These are phyloP conservation scores for Calonectria ilicicola DNA, from an alignment of 2,329 filamentous ascomycete genomes.

Conservation along the genomic window DNA sequence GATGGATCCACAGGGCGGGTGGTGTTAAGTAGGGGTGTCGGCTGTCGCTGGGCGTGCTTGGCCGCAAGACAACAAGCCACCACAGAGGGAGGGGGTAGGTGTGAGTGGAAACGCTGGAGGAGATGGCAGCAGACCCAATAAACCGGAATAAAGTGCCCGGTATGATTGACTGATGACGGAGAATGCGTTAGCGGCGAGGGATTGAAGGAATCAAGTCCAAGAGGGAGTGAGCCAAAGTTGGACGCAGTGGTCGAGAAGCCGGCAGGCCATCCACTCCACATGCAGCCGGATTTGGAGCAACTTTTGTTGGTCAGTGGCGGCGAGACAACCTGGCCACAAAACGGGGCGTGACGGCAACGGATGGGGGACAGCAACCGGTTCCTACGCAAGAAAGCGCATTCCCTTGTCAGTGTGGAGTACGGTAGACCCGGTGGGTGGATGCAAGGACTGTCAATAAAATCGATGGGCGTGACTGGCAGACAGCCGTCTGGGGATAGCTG, in stretches of 20 bases:
- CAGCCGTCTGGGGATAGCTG: conserved; percentile 3
- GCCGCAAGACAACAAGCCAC: conserved; percentile 14
- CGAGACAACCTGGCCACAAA: conserved; percentile 28
- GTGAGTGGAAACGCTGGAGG: conserved; percentile 13
- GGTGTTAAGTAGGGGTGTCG: conserved; percentile 30
- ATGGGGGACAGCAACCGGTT: conserved; percentile 9
- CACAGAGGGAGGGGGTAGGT: conserved; percentile 12
- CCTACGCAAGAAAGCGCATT: conserved; percentile 18
- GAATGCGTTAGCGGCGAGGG: background rate
- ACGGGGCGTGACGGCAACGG: conserved; percentile 19
- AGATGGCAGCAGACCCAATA: conserved; percentile 17
- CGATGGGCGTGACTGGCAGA: background rate
- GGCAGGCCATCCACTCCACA: conserved; percentile 24
- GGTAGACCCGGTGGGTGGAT: conserved; percentile 12
- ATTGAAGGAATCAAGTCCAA: background rate
- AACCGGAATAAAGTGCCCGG: background rate
- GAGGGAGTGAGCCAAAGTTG: background rate
- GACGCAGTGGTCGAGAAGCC: background rate
- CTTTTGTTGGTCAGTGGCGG: conserved; percentile 30
- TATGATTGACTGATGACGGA: background rate
- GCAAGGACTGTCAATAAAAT: background rate
- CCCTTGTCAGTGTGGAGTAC: conserved; percentile 1
- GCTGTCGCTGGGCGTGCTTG: conserved; percentile 29
- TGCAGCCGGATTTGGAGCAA: conserved; percentile 39
- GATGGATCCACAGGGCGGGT: conserved; percentile 38